phyloP scores from a whole-genome alignment of 108 stramenopile species.

The Fistulifera solaris region DNA sequence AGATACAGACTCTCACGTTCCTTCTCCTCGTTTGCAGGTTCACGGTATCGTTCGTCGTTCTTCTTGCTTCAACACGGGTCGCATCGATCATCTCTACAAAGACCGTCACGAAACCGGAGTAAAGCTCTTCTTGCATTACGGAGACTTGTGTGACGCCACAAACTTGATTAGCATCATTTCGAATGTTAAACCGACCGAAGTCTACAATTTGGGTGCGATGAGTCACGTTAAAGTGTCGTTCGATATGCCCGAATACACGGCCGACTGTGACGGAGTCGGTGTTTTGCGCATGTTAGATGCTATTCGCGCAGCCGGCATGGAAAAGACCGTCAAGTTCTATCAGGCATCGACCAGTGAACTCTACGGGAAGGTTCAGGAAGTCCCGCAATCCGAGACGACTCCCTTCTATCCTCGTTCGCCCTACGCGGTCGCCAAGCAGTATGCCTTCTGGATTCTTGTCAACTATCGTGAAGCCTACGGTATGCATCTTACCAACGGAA shows the following conservation, averaged over 20 bases:
- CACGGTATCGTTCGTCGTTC: constrained; percentile 98
- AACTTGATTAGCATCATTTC: constrained; percentile 91
- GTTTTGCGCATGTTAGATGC: constrained; percentile 98
- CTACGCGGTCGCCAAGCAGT: constrained; percentile 98
- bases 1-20: constrained; percentile 1
- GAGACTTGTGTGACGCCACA: constrained; percentile 97
- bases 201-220: constrained; percentile 99
- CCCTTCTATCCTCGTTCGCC: constrained; percentile 99
- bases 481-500: constrained; percentile 95
- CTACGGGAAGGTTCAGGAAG: constrained; percentile 97
- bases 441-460: constrained; percentile 97
- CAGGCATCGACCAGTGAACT: constrained; percentile 98
- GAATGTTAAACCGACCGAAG: constrained; percentile 83
- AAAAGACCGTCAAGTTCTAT: constrained; percentile 82
- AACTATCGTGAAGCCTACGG: constrained; percentile 99
- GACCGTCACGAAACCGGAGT: constrained; percentile 95
- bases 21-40: constrained; percentile 40
- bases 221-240: constrained; percentile 99
- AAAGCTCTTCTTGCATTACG: constrained; percentile 95
- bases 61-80: constrained; percentile 97
- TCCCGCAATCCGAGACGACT: constrained; percentile 97
- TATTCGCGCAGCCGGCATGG: constrained; percentile 87
- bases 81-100: constrained; percentile 97
- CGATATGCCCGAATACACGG: constrained; percentile 99
- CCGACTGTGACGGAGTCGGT: constrained; percentile 97